A percentile compares a stretch with the other conserved stretches of the same genome.
These are phyloP conservation scores for Xylaria digitata DNA, from an alignment of 2,329 filamentous ascomycete species.

Conservation along the genomic window DNA sequence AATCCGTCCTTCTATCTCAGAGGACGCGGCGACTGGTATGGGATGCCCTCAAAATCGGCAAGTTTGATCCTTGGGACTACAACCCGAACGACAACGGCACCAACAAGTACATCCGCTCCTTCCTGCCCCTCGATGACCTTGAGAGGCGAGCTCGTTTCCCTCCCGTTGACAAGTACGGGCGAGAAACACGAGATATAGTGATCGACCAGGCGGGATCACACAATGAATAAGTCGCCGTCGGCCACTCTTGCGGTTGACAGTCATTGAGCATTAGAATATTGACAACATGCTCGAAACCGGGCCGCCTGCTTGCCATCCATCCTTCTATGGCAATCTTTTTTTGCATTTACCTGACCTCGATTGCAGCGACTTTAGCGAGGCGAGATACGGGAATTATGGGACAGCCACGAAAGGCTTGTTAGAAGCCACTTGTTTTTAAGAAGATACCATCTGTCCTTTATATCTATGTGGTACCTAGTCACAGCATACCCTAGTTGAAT, in stretches of 20 bases:
- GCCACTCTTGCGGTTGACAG: neutral
- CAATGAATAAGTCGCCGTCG: slow-evolving; percentile 50
- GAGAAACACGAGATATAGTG: slow-evolving; percentile 58
- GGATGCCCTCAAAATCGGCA: slow-evolving; percentile 80
- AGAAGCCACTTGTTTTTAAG: neutral
- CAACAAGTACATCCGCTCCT: slow-evolving; percentile 83
- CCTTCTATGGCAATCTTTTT: neutral
- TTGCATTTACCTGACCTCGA: slow-evolving; percentile 17
- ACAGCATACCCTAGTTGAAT: neutral
- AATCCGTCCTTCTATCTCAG: slow-evolving; percentile 80
- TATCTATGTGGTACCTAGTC: slow-evolving; percentile 9
- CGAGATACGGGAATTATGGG: slow-evolving; percentile 24
- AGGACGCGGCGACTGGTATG: slow-evolving; percentile 82
- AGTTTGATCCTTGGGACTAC: slow-evolving; percentile 86
- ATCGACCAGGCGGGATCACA: slow-evolving; percentile 59
- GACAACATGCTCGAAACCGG: neutral
- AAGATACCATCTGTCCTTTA: slow-evolving; percentile 29
- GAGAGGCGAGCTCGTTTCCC: slow-evolving; percentile 82
- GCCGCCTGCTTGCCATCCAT: neutral
- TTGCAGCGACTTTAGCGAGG: slow-evolving; percentile 35
- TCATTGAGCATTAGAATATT: neutral
- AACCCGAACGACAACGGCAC: slow-evolving; percentile 77
- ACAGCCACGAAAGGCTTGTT: neutral
- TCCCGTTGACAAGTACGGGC: slow-evolving; percentile 67
- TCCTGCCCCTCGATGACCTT: slow-evolving; percentile 82